Evolutionary conservation across 768 basidiomycete genomes (phyloP).

Genomic region (Termitomyces sp.): DNA sequence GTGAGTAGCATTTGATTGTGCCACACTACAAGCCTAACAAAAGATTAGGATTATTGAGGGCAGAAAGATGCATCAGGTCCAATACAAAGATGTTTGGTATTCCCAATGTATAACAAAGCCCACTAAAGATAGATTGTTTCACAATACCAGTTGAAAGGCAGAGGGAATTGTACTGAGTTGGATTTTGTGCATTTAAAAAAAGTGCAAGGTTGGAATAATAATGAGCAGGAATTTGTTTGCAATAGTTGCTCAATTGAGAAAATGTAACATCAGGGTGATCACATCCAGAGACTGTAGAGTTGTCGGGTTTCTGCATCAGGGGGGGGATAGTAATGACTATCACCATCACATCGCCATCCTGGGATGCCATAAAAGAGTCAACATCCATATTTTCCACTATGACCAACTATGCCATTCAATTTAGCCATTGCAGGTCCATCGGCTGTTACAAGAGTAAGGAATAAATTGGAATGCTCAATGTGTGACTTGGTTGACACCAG

Average conservation of each 20-base stretch:
- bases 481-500: background rate
- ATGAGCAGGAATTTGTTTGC: background rate
- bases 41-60: conserved; percentile 32
- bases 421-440: conserved; percentile 27
- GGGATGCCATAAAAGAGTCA: conserved; percentile 22
- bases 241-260: conserved; percentile 4
- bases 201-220: conserved; percentile 18
- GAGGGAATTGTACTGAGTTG: background rate
- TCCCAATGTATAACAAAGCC: conserved; percentile 23
- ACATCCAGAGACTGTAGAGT: conserved; percentile 22
- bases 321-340: no score
- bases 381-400: no score
- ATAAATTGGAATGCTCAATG: conserved; percentile 14
- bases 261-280: conserved; percentile 19
- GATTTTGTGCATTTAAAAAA: conserved; percentile 12
- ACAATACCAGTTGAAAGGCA: background rate
- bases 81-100: no score
- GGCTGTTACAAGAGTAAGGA: conserved; percentile 21
- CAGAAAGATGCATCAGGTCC: conserved; percentile 39
- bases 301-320: conserved; percentile 17
- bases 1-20: no score
- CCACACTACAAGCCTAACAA: conserved; percentile 26
- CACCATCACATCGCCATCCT: conserved; percentile 20
- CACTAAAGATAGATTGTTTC: conserved; percentile 25
- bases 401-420: no score